A percentile compares a stretch with the other conserved stretches of the same genome.
These are phyloP conservation scores for Barnettozyma botsteinii DNA, from an alignment of 805 yeast genomes.

Conservation along the genomic window DNA sequence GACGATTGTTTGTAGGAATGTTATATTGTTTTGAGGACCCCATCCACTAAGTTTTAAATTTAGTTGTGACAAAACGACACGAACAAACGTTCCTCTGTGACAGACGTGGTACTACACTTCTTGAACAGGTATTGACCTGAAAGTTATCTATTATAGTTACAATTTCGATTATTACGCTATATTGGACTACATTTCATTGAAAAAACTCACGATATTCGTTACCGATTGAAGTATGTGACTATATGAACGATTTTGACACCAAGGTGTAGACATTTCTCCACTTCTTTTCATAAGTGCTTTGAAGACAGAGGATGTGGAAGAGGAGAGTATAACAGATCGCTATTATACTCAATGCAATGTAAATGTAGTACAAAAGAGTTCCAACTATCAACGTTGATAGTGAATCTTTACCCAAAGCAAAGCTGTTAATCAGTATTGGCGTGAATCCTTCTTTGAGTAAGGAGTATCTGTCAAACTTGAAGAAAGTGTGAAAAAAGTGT, in stretches of 20 bases:
- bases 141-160: too few relatives aligned
- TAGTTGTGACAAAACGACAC: too few relatives aligned
- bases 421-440: slow-evolving; percentile 10
- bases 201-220: too few relatives aligned
- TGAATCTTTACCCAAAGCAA: slow-evolving; percentile 1
- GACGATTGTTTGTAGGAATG: not conserved
- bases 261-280: slow-evolving; percentile 16
- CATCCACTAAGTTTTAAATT: too few relatives aligned
- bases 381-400: not conserved
- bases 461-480: slow-evolving; percentile 14
- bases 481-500: slow-evolving; percentile 15
- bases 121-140: too few relatives aligned
- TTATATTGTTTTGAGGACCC: too few relatives aligned
- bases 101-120: too few relatives aligned
- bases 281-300: slow-evolving; percentile 19
- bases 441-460: slow-evolving; percentile 14
- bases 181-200: too few relatives aligned
- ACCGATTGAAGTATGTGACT: too few relatives aligned
- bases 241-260: not conserved
- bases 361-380: slow-evolving; percentile 4
- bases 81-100: too few relatives aligned
- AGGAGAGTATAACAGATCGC: slow-evolving; percentile 15
- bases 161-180: too few relatives aligned
- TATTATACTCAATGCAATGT: slow-evolving; percentile 7
- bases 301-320: slow-evolving; percentile 17